Evolutionary conservation across 2,329 filamentous ascomycete species (phyloP).

Genomic region (Clonostachys rosea): DNA sequence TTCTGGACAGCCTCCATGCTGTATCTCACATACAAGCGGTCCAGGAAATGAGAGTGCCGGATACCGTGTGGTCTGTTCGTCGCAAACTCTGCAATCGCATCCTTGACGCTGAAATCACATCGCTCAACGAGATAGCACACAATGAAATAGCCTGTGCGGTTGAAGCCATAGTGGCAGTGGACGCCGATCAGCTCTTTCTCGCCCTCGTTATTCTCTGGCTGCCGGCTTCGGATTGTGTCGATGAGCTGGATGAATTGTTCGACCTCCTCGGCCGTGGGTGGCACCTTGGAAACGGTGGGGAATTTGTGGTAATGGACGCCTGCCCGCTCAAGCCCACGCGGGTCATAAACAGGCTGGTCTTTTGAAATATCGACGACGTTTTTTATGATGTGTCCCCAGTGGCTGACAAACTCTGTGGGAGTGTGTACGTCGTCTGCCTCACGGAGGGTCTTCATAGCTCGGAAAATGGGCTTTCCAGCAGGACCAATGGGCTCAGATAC

Average conservation of each 20-base stretch:
- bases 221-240: conserved; percentile 54
- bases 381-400: conserved; percentile 63
- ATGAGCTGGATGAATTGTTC: conserved; percentile 49
- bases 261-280: conserved; percentile 57
- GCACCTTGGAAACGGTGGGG: conserved; percentile 87
- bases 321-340: conserved; percentile 59
- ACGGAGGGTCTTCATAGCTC: conserved; percentile 88
- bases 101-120: conserved; percentile 64
- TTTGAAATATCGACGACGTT: conserved; percentile 89
- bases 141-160: conserved; percentile 88
- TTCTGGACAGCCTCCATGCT: conserved; percentile 14
- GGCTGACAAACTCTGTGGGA: conserved; percentile 64
- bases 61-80: conserved; percentile 74
- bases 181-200: conserved; percentile 60
- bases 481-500: conserved; percentile 72
- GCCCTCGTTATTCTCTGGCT: conserved; percentile 30
- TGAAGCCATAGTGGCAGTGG: conserved; percentile 96
- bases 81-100: conserved; percentile 77
- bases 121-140: conserved; percentile 87
- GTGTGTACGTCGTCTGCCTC: conserved; percentile 83
- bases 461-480: conserved; percentile 55
- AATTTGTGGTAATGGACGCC: conserved; percentile 79
- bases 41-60: conserved; percentile 82
- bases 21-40: conserved; percentile 79
- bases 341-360: conserved; percentile 85